A percentile compares a stretch with the other conserved stretches of the same genome.
Conservation (phyloP, 169 alveolate species). For the Cryptosporidium viatorum region DNA sequence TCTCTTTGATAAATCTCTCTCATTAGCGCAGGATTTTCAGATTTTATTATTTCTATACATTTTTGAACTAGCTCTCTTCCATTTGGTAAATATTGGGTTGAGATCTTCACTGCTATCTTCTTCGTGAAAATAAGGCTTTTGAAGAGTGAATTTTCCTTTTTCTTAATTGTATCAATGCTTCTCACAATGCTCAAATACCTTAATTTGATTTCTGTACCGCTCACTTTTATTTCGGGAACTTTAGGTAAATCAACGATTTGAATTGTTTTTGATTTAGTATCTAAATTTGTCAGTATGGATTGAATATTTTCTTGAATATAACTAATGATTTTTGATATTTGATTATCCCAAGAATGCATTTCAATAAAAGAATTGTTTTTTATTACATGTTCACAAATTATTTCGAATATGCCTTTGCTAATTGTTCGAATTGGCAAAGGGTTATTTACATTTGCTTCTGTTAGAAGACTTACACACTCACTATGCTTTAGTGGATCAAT, state of each 20-base stretch:
- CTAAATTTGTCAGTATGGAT: background rate
- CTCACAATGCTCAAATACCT: conserved; percentile 28
- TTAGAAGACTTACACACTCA: conserved; percentile 11
- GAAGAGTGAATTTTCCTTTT: conserved; percentile 21
- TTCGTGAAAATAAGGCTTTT: conserved; percentile 20
- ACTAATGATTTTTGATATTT: conserved; percentile 1
- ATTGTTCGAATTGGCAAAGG: background rate
- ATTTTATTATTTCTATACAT: conserved; percentile 50
- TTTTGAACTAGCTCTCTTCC: conserved; percentile 21
- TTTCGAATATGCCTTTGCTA: conserved; percentile 11
- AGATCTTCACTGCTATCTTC: conserved; percentile 36
- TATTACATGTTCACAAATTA: background rate
- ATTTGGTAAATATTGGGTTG: conserved; percentile 44
- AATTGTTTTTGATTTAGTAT: background rate
- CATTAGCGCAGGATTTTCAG: conserved; percentile 50
- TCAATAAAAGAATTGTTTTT: background rate
- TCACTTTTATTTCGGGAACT: conserved; percentile 35
- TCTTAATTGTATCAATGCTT: conserved; percentile 15
- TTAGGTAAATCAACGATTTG: background rate
- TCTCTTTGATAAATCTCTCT: conserved; percentile 50
- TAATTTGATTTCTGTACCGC: conserved; percentile 39
- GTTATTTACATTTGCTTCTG: background rate
- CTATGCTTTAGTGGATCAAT: background rate
- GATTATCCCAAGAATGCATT: conserved; percentile 33
- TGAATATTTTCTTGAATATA: background rate